These are phyloP conservation scores for Komagataella phaffii DNA, from an alignment of 805 yeast genomes.

Conservation along the genomic window DNA sequence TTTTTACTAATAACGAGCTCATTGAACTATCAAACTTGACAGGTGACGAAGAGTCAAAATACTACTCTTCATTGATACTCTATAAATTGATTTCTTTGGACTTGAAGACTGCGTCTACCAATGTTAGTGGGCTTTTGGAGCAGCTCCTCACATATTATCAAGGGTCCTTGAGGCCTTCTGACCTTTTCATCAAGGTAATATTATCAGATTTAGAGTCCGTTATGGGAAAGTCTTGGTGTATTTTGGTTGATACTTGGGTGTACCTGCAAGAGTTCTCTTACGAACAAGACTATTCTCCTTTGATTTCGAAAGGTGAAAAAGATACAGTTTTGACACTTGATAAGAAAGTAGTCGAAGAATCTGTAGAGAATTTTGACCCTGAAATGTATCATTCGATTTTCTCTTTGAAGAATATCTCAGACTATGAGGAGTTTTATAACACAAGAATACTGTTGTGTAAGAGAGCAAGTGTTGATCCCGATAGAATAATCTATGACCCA, in stretches of 20 bases:
- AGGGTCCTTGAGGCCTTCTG: constrained; percentile 54
- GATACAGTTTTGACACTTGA: neutral
- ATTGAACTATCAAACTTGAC: constrained; percentile 20
- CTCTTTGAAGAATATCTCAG: neutral
- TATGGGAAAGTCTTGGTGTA: neutral
- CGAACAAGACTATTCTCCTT: neutral
- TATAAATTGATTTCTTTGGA: constrained; percentile 35
- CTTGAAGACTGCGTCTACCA: constrained; percentile 28
- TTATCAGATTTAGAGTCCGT: constrained; percentile 42
- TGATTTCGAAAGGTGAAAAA: neutral
- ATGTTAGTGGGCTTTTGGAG: constrained; percentile 33
- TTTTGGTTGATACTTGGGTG: neutral
- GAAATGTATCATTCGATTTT: neutral
- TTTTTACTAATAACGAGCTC: constrained; percentile 39
- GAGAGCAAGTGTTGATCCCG: constrained; percentile 1
- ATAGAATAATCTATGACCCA: constrained; percentile 36
- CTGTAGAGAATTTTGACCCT: neutral
- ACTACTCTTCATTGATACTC: constrained; percentile 29
- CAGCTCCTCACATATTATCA: constrained; percentile 37
- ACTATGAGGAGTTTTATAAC: neutral
- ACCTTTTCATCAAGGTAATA: constrained; percentile 43
- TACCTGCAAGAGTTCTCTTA: neutral
- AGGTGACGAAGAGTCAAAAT: constrained; percentile 7
- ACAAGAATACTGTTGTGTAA: neutral
- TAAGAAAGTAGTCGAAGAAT: neutral